Evolutionary conservation across 768 basidiomycete species (phyloP), one percentile per base, ranked within the genome.

Genomic region (Leccinum boreale): DNA sequence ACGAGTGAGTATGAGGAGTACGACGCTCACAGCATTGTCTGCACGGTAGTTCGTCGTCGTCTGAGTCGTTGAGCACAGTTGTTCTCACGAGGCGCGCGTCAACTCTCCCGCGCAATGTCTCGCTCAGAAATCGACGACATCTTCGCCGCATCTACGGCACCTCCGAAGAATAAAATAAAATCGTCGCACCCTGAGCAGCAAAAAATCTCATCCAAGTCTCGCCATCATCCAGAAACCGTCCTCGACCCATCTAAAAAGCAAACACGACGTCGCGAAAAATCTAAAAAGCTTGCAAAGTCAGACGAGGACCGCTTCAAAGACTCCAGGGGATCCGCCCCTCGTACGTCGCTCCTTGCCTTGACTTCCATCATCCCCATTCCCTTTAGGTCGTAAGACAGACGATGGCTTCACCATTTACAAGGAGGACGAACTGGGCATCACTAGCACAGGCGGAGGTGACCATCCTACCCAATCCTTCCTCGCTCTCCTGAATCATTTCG

Each of bases 121-220:
- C 79, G 81, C 78, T 87, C 87, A 52, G 91, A 92, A 81, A 93
- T 93, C 70, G 91, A 93, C 79, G 84, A 83, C 65, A 93, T 93
- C 67, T 93, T 93, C 71, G 79, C 89, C 42, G 75, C 78, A 63
- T 70, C 36, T 64, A 77, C 39, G 64, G 75, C 24, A 72, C 74
- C 52, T 57, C 75, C 78, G 61, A 80, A 79, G 69, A 79, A 80
- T 61, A 79, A 80, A 62, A 51, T n/a, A 14, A 55, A 60, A 47
- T 44, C 33, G 1, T 52, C 56, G 29, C 24, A 26, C n/a, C 9
- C 51, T 29, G 39, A 53, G 54, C 57, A 39, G 24, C 28, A 39
- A 39, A 55, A 61, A 26, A 24, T 6, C 8, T 10, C 52, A 31
- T n/a, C 53, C 29, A 39, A 33, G 44, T 33, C 58, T 53, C 56